A percentile compares a stretch with the other conserved stretches of the same genome.
These are phyloP conservation scores for Phytopythium cucurbitacearum DNA, from an alignment of 352 stramenopile genomes.

Conservation along the genomic window DNA sequence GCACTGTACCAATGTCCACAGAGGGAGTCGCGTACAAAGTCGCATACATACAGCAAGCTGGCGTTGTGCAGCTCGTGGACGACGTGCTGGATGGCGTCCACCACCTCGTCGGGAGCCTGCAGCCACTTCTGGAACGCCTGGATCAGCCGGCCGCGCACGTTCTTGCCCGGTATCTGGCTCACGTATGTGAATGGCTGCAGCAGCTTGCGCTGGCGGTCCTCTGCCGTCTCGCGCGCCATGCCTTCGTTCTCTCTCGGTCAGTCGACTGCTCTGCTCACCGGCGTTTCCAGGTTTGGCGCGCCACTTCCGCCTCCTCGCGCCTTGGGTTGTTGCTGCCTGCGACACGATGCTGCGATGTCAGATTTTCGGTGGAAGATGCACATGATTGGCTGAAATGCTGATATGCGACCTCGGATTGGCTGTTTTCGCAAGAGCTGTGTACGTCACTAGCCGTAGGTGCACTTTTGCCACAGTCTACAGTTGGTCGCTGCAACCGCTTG, in stretches of 20 bases:
- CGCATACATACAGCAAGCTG: slow-evolving; percentile 75
- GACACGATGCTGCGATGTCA: no score
- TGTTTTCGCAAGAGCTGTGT: no score
- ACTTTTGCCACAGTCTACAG: no score
- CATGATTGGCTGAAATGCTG: no score
- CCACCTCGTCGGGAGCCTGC: slow-evolving; percentile 43
- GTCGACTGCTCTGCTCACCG: not conserved
- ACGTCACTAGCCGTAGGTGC: no score
- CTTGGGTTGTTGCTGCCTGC: no score
- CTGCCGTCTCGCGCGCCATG: slow-evolving; percentile 17
- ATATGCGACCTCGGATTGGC: no score
- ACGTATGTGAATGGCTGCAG: slow-evolving; percentile 90
- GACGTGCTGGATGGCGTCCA: slow-evolving; percentile 90
- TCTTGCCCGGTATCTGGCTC: slow-evolving; percentile 82
- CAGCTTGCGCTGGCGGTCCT: slow-evolving; percentile 45
- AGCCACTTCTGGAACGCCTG: slow-evolving; percentile 89
- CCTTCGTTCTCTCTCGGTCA: not conserved
- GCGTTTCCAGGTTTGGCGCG: no score
- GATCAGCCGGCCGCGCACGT: slow-evolving; percentile 85
- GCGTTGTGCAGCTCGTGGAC: slow-evolving; percentile 96
- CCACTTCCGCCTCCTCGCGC: no score
- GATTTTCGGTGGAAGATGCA: no score
- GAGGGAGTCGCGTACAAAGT: not conserved
- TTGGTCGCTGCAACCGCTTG: no score
- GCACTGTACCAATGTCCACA: not conserved